Conservation (phyloP, 345 rosid genomes). For the Brassica napus region DNA sequence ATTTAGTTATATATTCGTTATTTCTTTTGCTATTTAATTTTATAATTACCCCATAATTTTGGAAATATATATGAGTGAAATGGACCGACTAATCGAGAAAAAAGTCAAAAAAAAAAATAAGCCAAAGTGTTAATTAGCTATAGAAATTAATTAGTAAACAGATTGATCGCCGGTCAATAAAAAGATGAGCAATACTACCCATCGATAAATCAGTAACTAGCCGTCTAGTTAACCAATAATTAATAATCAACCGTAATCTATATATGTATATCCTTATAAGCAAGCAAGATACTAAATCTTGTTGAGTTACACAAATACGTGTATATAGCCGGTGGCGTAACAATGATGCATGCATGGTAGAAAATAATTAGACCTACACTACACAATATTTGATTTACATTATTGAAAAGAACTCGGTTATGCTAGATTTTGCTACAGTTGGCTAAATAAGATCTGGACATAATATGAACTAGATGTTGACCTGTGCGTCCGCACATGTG, state of each 20-base stretch:
- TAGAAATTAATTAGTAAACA: no score
- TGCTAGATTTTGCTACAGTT: background rate
- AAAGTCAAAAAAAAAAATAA: no score
- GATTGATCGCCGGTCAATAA: background rate
- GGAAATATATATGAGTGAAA: background rate
- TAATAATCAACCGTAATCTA: background rate
- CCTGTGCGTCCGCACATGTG: no score
- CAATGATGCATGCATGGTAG: background rate
- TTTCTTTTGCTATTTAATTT: no score
- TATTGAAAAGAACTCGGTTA: background rate
- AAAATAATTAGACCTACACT: background rate
- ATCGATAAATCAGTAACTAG: background rate
- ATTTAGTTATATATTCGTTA: background rate
- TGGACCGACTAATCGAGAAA: background rate
- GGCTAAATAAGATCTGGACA: background rate
- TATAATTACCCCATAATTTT: background rate
- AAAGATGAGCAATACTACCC: background rate
- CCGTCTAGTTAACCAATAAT: background rate
- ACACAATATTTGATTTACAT: background rate
- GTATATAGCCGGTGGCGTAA: background rate
- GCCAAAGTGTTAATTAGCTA: background rate
- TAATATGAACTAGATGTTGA: background rate
- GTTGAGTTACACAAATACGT: background rate
- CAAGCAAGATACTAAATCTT: background rate
- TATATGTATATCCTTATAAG: background rate